Percentiles rank a stretch among this genome's conserved stretches.
These are phyloP conservation scores for Chamaenerion angustifolium DNA, from an alignment of 345 rosid genomes.

Conservation along the genomic window DNA sequence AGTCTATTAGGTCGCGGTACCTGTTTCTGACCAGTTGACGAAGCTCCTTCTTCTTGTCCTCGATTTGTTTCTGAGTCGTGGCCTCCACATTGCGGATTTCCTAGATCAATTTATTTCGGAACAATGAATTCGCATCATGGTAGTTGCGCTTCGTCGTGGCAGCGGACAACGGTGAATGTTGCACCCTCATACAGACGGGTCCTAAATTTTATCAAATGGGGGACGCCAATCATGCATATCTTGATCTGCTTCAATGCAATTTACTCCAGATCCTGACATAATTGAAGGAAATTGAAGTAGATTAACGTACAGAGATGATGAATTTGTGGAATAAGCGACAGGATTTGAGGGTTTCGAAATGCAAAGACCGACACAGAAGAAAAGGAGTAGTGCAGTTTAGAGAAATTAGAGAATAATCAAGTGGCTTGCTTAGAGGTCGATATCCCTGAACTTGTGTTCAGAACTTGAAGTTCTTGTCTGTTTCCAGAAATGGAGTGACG, in stretches of 20 bases:
- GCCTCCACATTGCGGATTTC: conserved; percentile 75
- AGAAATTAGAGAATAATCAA: too few relatives aligned
- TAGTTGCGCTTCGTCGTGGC: conserved; percentile 29
- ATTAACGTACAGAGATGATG: background rate
- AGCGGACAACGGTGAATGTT: background rate
- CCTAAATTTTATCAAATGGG: background rate
- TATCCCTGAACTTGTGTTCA: too few relatives aligned
- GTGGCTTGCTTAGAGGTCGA: too few relatives aligned
- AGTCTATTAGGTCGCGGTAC: conserved; percentile 88
- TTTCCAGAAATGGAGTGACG: too few relatives aligned
- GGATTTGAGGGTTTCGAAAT: background rate
- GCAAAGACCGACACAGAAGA: too few relatives aligned
- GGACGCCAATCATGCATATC: background rate
- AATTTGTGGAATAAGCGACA: background rate
- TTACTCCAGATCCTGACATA: background rate
- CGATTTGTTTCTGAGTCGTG: conserved; percentile 59
- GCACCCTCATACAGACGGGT: conserved; percentile 7
- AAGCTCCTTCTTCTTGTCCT: conserved; percentile 90
- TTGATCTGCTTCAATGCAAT: too few relatives aligned
- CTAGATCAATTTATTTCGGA: conserved; percentile 57
- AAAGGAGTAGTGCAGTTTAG: too few relatives aligned
- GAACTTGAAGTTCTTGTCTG: too few relatives aligned
- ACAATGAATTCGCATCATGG: conserved; percentile 74
- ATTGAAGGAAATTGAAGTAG: background rate
- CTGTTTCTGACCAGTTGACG: conserved; percentile 80